Conservation (phyloP, 495 filamentous ascomycete species). For the Penicillium simplicissimum region DNA sequence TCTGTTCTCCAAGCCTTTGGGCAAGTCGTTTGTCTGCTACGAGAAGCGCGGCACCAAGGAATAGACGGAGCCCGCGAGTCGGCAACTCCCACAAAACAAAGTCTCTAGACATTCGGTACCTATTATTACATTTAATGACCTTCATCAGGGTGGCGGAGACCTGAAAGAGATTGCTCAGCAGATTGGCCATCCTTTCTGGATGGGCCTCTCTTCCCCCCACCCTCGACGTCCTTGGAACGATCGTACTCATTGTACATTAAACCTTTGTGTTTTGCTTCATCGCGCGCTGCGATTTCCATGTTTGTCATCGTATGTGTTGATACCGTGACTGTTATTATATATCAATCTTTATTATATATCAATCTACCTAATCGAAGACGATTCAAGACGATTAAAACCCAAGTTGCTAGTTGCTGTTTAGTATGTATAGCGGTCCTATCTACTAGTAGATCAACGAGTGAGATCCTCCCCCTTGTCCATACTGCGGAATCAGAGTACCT, state of each 20-base stretch:
- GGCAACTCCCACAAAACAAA: constrained; percentile 6
- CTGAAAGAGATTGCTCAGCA: background rate
- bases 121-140: constrained; percentile 22
- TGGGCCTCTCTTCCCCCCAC: background rate
- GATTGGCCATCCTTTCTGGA: background rate
- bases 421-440: background rate
- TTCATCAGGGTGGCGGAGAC: background rate
- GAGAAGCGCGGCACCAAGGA: constrained; percentile 43
- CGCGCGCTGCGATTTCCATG: constrained; percentile 1
- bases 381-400: constrained; percentile 10
- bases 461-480: background rate
- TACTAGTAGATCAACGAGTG: background rate
- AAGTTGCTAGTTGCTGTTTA: background rate
- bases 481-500: background rate
- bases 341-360: constrained; percentile 18
- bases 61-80: constrained; percentile 20
- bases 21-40: constrained; percentile 43
- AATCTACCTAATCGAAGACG: constrained; percentile 23
- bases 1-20: constrained; percentile 53
- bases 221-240: constrained; percentile 6
- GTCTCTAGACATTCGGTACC: background rate
- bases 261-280: constrained; percentile 5
- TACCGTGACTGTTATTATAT: constrained; percentile 11
- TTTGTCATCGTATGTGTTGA: constrained; percentile 13
- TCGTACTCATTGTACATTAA: constrained; percentile 29